These are phyloP conservation scores for Aspergillus viridinutans DNA, from an alignment of 2,329 filamentous ascomycete species.

Conservation along the genomic window DNA sequence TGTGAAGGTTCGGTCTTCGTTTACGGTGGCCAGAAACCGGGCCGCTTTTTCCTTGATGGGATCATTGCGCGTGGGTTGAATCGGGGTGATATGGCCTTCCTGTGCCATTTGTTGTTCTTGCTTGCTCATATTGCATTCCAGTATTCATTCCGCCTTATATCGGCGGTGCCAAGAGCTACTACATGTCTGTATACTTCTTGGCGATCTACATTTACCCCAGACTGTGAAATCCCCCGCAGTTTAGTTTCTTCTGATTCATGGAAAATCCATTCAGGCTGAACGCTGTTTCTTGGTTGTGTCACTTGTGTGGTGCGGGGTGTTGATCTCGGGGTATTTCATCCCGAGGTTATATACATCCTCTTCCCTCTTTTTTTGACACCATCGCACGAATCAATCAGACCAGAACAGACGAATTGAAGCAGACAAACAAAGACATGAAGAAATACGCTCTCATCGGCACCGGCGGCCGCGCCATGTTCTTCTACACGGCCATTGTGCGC, in stretches of 20 bases:
- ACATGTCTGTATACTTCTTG: neutral
- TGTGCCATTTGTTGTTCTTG: no score
- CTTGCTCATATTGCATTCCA: no score
- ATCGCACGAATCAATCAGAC: no score
- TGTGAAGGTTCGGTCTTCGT: no score
- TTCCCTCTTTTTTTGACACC: neutral
- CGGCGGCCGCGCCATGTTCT: conserved; percentile 58
- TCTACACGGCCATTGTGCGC: conserved; percentile 55
- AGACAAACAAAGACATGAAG: neutral
- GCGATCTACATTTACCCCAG: neutral
- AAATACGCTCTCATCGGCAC: conserved; percentile 45
- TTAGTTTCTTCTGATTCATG: neutral
- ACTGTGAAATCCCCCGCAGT: neutral
- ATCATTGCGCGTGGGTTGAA: no score
- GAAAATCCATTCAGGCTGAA: neutral
- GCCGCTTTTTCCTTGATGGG: no score
- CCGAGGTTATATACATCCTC: neutral
- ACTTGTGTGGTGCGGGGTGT: neutral
- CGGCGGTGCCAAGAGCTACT: neutral
- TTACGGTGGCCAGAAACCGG: no score
- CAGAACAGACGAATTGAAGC: neutral
- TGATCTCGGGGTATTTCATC: neutral
- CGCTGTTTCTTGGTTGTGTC: neutral
- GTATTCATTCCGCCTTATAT: no score
- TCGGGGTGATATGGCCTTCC: no score